phyloP scores from a whole-genome alignment of 2,329 filamentous ascomycete genomes.

The Fusarium redolens region DNA sequence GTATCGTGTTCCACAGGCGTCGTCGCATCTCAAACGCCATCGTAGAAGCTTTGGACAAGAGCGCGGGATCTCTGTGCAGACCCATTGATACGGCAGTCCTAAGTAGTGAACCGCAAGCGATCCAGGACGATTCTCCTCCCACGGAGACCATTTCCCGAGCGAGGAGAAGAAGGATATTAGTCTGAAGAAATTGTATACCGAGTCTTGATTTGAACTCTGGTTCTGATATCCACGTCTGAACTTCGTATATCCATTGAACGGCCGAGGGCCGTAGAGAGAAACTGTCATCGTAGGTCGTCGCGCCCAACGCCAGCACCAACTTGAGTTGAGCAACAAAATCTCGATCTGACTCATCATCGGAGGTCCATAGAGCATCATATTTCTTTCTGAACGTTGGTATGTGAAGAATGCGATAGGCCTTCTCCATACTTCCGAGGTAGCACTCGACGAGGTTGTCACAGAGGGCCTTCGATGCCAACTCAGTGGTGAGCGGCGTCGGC shows the following conservation, averaged over 20 bases:
- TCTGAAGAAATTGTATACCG: constrained; percentile 63
- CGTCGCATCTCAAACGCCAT: constrained; percentile 60
- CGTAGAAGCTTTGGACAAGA: constrained; percentile 50
- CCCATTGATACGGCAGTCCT: constrained; percentile 62
- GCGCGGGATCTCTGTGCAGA: constrained; percentile 60
- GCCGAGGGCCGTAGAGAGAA: constrained; percentile 63
- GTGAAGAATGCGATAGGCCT: constrained; percentile 62
- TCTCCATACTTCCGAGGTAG: constrained; percentile 62
- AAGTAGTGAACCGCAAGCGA: constrained; percentile 57
- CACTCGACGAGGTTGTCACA: constrained; percentile 60
- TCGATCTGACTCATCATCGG: constrained; percentile 46
- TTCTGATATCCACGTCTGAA: constrained; percentile 64
- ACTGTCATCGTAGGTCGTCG: constrained; percentile 59
- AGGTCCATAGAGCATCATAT: constrained; percentile 63
- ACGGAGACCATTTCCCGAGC: constrained; percentile 53
- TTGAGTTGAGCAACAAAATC: constrained; percentile 68
- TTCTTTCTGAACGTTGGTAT: constrained; percentile 60
- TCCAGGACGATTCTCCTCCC: constrained; percentile 61
- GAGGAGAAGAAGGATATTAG: constrained; percentile 56
- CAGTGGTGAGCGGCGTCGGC: constrained; percentile 54
- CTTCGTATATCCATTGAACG: constrained; percentile 68
- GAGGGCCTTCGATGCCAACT: constrained; percentile 60
- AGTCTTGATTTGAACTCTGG: constrained; percentile 65
- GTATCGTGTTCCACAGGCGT: constrained; percentile 64
- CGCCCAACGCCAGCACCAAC: constrained; percentile 68